A percentile compares a stretch with the other conserved stretches of the same genome.
These are phyloP conservation scores for Grosmannia penicillata DNA, from an alignment of 2,329 filamentous ascomycete species.

Conservation along the genomic window DNA sequence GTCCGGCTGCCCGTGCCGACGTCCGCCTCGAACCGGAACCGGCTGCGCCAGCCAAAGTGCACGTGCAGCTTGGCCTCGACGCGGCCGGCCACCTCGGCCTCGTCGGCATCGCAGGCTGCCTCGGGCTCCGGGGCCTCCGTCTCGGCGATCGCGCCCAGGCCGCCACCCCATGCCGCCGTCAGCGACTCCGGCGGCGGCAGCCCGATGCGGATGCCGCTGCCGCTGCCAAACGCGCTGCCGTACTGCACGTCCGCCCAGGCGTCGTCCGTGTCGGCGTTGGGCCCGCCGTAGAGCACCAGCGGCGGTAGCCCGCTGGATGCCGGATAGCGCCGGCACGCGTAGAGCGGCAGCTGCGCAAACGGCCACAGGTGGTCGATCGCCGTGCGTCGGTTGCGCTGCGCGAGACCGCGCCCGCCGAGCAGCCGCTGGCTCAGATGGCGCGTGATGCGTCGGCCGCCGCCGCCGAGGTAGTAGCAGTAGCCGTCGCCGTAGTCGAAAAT, in stretches of 20 bases:
- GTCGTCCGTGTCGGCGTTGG: conserved; percentile 8
- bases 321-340: conserved; percentile 12
- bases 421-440: background rate
- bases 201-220: conserved; percentile 11
- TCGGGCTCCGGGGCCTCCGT: no score
- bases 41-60: conserved; percentile 5
- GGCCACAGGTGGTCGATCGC: conserved; percentile 3
- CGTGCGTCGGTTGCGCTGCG: background rate
- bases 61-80: conserved; percentile 5
- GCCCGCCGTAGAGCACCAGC: conserved; percentile 18
- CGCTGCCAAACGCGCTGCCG: background rate
- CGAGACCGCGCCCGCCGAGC: background rate
- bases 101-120: background rate
- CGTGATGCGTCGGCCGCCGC: background rate
- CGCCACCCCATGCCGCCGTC: no score
- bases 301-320: conserved; percentile 13
- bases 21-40: conserved; percentile 18
- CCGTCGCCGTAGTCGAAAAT: conserved; percentile 4
- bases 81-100: background rate
- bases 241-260: conserved; percentile 8
- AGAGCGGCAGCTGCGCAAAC: conserved; percentile 13
- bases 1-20: conserved; percentile 8
- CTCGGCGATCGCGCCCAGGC: no score
- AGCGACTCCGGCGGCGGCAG: no score
- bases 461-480: conserved; percentile 1